These are phyloP conservation scores for Leccinum ochraceum DNA, from an alignment of 768 basidiomycete species.

Conservation along the genomic window DNA sequence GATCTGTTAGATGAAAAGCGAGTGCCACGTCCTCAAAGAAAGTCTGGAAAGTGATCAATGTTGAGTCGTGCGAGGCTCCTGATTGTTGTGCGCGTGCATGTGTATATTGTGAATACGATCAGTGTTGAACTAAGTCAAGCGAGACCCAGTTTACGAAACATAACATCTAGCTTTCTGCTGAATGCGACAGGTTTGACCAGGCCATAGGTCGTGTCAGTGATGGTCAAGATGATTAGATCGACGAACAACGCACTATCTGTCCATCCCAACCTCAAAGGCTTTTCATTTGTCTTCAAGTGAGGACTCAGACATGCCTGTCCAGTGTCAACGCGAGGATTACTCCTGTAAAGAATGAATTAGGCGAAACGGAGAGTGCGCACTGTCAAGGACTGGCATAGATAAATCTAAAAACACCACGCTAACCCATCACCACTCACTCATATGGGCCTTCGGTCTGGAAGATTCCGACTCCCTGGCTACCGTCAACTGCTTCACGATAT, in stretches of 20 bases:
- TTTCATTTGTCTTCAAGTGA: conserved; percentile 88
- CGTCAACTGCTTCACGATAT: conserved; percentile 78
- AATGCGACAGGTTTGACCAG: conserved; percentile 96
- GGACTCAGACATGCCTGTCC: conserved; percentile 68
- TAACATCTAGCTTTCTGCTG: conserved; percentile 74
- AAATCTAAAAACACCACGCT: conserved; percentile 88
- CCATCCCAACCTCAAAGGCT: conserved; percentile 91
- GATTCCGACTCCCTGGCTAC: conserved; percentile 77
- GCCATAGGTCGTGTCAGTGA: conserved; percentile 40
- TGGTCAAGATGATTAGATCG: background rate
- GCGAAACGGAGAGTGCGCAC: background rate
- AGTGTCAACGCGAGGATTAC: conserved; percentile 77
- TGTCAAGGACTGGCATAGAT: conserved; percentile 81
- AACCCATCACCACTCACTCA: conserved; percentile 58
- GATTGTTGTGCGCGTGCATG: background rate
- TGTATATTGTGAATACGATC: conserved; percentile 15
- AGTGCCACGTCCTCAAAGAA: background rate
- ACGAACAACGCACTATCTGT: conserved; percentile 75
- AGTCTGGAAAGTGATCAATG: conserved; percentile 14
- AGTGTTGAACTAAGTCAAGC: conserved; percentile 30
- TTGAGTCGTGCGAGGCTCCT: conserved; percentile 7
- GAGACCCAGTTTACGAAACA: conserved; percentile 72
- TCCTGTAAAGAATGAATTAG: conserved; percentile 45
- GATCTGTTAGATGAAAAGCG: background rate
- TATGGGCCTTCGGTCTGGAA: conserved; percentile 77